Base-by-base conservation (phyloP, 2,329 filamentous ascomycete species). In the Rhynchosporium agropyri region DNA sequence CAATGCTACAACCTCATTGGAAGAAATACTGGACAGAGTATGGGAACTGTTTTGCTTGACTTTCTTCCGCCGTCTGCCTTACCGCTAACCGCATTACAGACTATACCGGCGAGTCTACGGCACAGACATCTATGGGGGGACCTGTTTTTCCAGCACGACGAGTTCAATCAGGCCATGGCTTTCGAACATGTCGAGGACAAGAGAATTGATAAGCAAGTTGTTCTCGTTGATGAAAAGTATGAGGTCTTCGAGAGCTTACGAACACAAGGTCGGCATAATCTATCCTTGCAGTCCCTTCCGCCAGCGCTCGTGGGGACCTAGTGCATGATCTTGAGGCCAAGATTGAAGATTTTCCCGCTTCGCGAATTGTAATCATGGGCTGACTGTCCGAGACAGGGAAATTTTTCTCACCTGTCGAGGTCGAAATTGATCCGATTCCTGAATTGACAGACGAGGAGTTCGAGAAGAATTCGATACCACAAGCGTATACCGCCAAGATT, bases 121-220 rank as follows among this genome's bases (percentile, higher is more conserved):
- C 45, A 20, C 8, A 28, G 45, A 20, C 6, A 28, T 45, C 5
- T 56, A 29, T 56, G 36, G 33, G 8, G 7, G 13, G 38, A 43
- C 9, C 53, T 56, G 2, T 38, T 43, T 6, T 20, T 26, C 2
- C 38, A 43, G 26, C 6, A 9, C 12, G 36, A 38, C 2, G 53
- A 56, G 4, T 42, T 56, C 12, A 40, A 43, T 5, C 5, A 7
- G 26, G 10, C n/a, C 20, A 40, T 56, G 20, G 13, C 15, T 29
- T 5, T 13, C 6, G 53, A 56, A 29, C 53, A 56, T 43, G 38
- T 56, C 13, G 53, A 56, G 28, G 53, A 56, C 28, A 26, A 28
- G 3, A 28, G 42, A 40, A 29, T 8, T 4, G 42, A 43, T 38
- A 56, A 43, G 26, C 38, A 28, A 12, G 26, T 56, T 43, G 53